Evolutionary conservation across 768 basidiomycete species (phyloP), one percentile per base, ranked within the genome.

Genomic region (Leucosporidium yakuticum): DNA sequence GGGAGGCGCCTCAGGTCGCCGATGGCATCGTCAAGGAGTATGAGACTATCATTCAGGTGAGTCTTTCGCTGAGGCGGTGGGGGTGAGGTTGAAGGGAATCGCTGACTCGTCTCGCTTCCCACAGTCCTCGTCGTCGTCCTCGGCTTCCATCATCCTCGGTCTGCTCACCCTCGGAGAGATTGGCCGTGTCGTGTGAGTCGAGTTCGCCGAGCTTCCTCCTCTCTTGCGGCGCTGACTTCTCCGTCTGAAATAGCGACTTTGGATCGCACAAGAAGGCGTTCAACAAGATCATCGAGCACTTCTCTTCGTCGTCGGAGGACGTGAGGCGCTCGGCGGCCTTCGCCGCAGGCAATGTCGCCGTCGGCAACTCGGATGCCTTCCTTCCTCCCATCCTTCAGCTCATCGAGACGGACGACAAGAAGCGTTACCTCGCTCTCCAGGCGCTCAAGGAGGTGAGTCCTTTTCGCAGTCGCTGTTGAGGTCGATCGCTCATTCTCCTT

Each of bases 291-390:
- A 85, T 96, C 51, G 84, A 87, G 19, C 84, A 85, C 67, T 94
- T 96, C 77, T 79, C 83, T 4, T 83, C 86, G 1, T 87, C 89
- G 48, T 85, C 88, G 66, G 94, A 98, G 77, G 91, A 95, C 54
- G 83, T 91, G 20, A 84, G 92, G 55, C 85, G 89, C 44, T 91
- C 94, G 47, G 94, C 95, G 47, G 91, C 96, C 0, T 97, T 97
- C 74, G 91, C 96, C 60, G 36, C 68, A 89, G 93, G 94, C 48
- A 98, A 97, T 77, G 90, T 99, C 60, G 90, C 94, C 19, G 94
- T 97, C 50, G 96, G 96, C 7, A 95, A 91, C 74, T 81, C 94
- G 29, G 85, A 86, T 19, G 85, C 87, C 74, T 96, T 92, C 84
- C 82, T 98, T 5, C 91, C 92, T 32, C 82, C 83, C 8, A 88